Base-by-base conservation (phyloP, 176 grass and related monocot species). In the Juncus inflexus region DNA sequence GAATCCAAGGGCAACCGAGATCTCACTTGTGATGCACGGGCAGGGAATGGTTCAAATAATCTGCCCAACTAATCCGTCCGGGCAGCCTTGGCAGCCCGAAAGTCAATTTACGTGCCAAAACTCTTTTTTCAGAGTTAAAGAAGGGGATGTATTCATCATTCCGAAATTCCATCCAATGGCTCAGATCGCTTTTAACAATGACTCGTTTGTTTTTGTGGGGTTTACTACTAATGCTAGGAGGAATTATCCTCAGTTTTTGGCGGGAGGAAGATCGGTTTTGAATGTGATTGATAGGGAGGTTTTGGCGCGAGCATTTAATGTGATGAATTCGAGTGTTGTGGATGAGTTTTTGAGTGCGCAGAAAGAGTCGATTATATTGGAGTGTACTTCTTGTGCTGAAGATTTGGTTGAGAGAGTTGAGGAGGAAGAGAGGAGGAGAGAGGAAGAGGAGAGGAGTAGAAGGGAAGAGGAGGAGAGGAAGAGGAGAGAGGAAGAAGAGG, bases 221-320 rank as follows among this genome's bases (percentile, higher is more conserved):
- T 92, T 97, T 73, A 89, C 82, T 87, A 92, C 88, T 9, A 68
- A 77, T 65, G 69, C 78, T 51, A 80, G 74, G 2, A 49, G 67
- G 50, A 97, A 97, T 80, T 79, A 82, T 77, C 94, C 94, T 1
- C 94, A 97, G 72, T 97, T 91, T 75, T 62, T 97, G 57, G 83
- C 78, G 4, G 94, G 88, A 43, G 66, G 42, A 40, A 41, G 65
- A 0, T 97, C 83, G 0, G 94, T 89, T 10, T 75, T 97, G 15
- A 84, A 77, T 35, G 61, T 66, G 9, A 80, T 89, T 14, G 68
- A 80, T 39, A 79, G 61, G 38, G 74, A 84, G 38, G 68, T 97
- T 11, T 40, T 97, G 19, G 57, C 80, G 6, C 15, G 62, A 51
- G 62, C 85, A 3, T 84, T 89, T 63, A 79, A 77, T 3, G 76